Conservation (phyloP, 1,284 basidiomycete genomes). For the Entoloma clypeatum region DNA sequence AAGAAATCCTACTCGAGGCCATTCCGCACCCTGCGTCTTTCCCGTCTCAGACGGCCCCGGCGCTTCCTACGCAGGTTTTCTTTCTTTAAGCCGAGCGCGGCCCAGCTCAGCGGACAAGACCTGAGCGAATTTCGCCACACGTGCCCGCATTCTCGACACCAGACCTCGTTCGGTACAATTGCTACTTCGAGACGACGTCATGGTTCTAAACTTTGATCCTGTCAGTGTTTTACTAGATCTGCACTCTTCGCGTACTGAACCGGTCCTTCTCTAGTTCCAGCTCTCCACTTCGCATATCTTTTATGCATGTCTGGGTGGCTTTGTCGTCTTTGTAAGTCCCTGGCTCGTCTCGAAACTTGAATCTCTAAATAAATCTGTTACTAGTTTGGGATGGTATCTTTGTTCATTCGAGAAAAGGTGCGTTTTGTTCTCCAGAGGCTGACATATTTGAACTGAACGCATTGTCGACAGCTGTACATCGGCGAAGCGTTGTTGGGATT, state of each 20-base stretch:
- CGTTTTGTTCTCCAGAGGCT: slow-evolving; percentile 15
- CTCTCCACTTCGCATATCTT: slow-evolving; percentile 68
- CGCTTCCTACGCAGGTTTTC: no score
- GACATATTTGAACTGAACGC: neutral
- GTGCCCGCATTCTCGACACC: slow-evolving; percentile 9
- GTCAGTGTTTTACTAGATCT: slow-evolving; percentile 12
- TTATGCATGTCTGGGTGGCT: slow-evolving; percentile 83
- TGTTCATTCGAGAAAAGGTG: slow-evolving; percentile 88
- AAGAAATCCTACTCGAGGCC: no score
- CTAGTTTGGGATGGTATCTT: slow-evolving; percentile 92
- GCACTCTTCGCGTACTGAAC: neutral
- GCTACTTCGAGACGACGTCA: slow-evolving; percentile 18
- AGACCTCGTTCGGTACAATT: slow-evolving; percentile 4
- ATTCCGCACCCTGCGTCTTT: no score
- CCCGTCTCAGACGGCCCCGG: no score
- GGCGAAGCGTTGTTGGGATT: slow-evolving; percentile 98
- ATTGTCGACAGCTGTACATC: slow-evolving; percentile 68
- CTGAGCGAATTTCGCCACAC: slow-evolving; percentile 22
- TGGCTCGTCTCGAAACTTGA: neutral
- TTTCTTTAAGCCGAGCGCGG: no score
- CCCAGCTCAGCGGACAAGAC: no score
- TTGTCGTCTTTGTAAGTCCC: slow-evolving; percentile 66
- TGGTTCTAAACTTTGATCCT: slow-evolving; percentile 23
- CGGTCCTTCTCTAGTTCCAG: slow-evolving; percentile 49
- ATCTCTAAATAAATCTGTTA: slow-evolving; percentile 1